These are phyloP conservation scores for Malassezia globosa DNA, from an alignment of 1,284 basidiomycete genomes.

Conservation along the genomic window DNA sequence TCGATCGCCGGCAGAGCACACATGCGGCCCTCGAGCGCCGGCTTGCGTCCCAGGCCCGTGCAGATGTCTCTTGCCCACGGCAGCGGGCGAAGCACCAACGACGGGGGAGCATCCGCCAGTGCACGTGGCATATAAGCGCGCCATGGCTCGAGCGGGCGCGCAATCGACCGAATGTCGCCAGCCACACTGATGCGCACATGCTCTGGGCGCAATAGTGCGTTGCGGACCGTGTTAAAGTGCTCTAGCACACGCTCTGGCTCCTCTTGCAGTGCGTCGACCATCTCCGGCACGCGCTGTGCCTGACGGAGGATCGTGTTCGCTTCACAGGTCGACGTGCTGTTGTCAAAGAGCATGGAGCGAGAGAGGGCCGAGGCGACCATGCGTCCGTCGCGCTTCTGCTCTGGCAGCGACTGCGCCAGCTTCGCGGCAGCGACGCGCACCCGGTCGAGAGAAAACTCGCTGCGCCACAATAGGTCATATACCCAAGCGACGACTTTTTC, in stretches of 20 bases:
- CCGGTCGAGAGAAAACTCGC: slow-evolving; percentile 73
- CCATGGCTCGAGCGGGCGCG: slow-evolving; percentile 56
- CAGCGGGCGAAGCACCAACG: slow-evolving; percentile 49
- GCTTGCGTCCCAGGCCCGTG: slow-evolving; percentile 62
- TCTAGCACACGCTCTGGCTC: slow-evolving; percentile 27
- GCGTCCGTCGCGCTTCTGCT: slow-evolving; percentile 79
- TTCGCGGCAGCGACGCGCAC: slow-evolving; percentile 78
- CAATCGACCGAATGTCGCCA: slow-evolving; percentile 66
- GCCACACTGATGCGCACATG: slow-evolving; percentile 75
- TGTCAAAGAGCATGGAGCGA: slow-evolving; percentile 59
- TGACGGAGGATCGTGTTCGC: slow-evolving; percentile 63
- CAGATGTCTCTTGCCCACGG: slow-evolving; percentile 62
- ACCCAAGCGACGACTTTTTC: slow-evolving; percentile 75
- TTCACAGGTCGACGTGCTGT: slow-evolving; percentile 61
- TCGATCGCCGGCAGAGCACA: slow-evolving; percentile 87
- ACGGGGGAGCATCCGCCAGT: slow-evolving; percentile 52
- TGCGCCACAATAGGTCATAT: slow-evolving; percentile 72
- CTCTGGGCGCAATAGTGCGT: slow-evolving; percentile 53
- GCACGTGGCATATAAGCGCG: slow-evolving; percentile 9
- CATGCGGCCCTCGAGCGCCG: slow-evolving; percentile 61
- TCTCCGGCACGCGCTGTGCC: slow-evolving; percentile 66
- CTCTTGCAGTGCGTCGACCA: slow-evolving; percentile 56
- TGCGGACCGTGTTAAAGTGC: slow-evolving; percentile 30
- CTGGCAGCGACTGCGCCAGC: slow-evolving; percentile 79
- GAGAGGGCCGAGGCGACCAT: slow-evolving; percentile 67